Conservation (phyloP, 2,329 filamentous ascomycete species). For the Talaromyces sp. region DNA sequence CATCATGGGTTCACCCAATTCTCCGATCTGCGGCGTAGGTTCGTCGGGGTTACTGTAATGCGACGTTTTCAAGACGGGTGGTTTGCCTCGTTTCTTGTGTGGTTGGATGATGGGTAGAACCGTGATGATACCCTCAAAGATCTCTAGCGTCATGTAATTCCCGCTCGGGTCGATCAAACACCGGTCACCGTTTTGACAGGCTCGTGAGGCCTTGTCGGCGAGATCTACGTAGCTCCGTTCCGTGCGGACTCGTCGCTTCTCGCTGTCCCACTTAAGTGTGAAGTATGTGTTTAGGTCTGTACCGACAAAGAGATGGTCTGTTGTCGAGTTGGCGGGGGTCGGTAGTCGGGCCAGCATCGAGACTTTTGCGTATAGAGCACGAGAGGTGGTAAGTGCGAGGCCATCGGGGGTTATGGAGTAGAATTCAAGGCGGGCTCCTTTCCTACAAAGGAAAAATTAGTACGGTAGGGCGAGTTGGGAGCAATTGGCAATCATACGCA, state of each 20-base stretch:
- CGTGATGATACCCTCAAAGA: conserved; percentile 66
- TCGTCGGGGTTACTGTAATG: conserved; percentile 21
- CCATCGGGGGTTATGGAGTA: conserved; percentile 64
- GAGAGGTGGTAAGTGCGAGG: conserved; percentile 64
- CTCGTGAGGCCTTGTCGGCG: conserved; percentile 60
- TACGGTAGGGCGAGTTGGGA: not conserved
- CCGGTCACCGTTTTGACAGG: conserved; percentile 77
- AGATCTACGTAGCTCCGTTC: conserved; percentile 59
- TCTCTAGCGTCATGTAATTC: conserved; percentile 62
- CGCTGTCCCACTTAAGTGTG: conserved; percentile 75
- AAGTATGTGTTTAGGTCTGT: conserved; percentile 91
- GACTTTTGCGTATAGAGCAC: conserved; percentile 78
- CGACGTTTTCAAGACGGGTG: conserved; percentile 20
- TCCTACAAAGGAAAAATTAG: conserved; percentile 50
- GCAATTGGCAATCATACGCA: conserved; percentile 61
- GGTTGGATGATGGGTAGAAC: conserved; percentile 60
- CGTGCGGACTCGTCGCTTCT: conserved; percentile 52
- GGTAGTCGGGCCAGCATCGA: conserved; percentile 65
- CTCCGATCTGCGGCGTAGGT: conserved; percentile 44
- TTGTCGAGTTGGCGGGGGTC: conserved; percentile 64
- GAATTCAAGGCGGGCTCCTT: conserved; percentile 81
- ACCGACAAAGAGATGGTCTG: conserved; percentile 86
- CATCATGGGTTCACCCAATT: conserved; percentile 60
- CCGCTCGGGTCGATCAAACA: conserved; percentile 81
- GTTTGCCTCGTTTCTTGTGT: conserved; percentile 45